Base-by-base conservation (phyloP, 2,329 filamentous ascomycete species). In the Emergomyces africanus region DNA sequence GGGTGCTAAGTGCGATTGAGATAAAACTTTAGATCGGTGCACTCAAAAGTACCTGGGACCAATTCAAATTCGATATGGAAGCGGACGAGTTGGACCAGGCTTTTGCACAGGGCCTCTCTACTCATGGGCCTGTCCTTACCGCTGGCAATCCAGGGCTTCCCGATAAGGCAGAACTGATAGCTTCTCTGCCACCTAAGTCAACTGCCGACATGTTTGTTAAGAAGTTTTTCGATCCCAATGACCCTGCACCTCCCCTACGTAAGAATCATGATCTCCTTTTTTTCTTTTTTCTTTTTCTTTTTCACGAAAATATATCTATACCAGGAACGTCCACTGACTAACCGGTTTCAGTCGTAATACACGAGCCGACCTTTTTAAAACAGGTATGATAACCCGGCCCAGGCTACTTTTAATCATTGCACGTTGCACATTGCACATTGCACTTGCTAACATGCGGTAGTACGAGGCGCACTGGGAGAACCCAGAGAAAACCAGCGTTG, bases 31-130 rank as follows among this genome's bases (percentile, higher is more conserved):
- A 57, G 55, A 30, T 57, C n/a, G 20, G 23, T 18, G 55, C 46
- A 15, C 55, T 54, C 20, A 57, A 49, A 57, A 57, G 10, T 28
- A 57, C 42, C 55, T 46, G 42, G 51, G 35, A 54, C 35, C 51
- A 54, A 41, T 41, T 54, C 35, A 54, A 54, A 54, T 33, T 54
- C 8, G 51, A 54, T 20, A 54, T 54, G 30, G 51, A 54, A 39
- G 51, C 35, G 18, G 51, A 54, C 30, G 35, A 39, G 20, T 39
- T 54, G 51, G 51, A 54, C 20, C 30, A 54, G n/a, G 51, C 51
- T 37, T 54, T 54, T 23, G 35, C 12, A 15, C 51, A 39, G 20
- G 51, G 51, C 35, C 35, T 54, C 51, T 54, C 51, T 15, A 54
- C 51, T 18, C 18, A 54, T 9, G 51, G 35, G 33, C 51, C 35